Percentiles rank a stretch among this genome's conserved stretches.
These are phyloP conservation scores for Pythium angustatum DNA, from an alignment of 352 stramenopile genomes.

Conservation along the genomic window DNA sequence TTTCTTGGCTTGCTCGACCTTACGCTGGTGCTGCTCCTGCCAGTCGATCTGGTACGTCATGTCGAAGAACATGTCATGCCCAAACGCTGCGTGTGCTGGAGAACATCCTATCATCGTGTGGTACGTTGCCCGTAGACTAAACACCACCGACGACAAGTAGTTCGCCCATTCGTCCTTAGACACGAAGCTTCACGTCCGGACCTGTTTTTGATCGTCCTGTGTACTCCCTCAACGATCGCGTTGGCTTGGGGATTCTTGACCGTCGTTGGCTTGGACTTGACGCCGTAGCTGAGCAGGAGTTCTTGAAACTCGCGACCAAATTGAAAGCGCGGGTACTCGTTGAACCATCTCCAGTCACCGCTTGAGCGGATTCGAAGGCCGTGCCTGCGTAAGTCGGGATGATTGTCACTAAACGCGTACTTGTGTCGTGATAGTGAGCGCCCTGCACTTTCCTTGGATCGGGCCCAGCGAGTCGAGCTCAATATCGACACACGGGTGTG, in stretches of 20 bases:
- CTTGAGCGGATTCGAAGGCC: background rate
- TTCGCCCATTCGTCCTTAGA: constrained; percentile 1
- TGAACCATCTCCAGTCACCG: background rate
- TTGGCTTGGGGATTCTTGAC: constrained; percentile 1
- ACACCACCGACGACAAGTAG: constrained; percentile 3
- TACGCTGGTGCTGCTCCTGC: background rate
- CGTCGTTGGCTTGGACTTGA: background rate
- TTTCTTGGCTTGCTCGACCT: background rate
- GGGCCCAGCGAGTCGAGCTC: constrained; percentile 9
- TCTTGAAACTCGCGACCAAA: constrained; percentile 1
- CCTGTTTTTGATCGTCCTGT: background rate
- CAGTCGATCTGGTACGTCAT: constrained; percentile 2
- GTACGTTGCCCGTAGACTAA: constrained; percentile 3
- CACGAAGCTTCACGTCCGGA: background rate
- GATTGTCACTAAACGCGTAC: background rate
- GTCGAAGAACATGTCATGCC: constrained; percentile 15
- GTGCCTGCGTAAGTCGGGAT: background rate
- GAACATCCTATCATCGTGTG: background rate
- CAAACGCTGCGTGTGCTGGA: constrained; percentile 1
- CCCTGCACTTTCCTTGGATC: background rate
- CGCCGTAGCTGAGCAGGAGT: constrained; percentile 1
- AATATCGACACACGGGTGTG: constrained; percentile 4
- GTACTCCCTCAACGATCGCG: background rate
- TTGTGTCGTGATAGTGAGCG: constrained; percentile 9
- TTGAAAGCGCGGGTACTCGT: background rate